phyloP scores from a whole-genome alignment of 805 yeast genomes.

The Metschnikowia amazonensis region DNA sequence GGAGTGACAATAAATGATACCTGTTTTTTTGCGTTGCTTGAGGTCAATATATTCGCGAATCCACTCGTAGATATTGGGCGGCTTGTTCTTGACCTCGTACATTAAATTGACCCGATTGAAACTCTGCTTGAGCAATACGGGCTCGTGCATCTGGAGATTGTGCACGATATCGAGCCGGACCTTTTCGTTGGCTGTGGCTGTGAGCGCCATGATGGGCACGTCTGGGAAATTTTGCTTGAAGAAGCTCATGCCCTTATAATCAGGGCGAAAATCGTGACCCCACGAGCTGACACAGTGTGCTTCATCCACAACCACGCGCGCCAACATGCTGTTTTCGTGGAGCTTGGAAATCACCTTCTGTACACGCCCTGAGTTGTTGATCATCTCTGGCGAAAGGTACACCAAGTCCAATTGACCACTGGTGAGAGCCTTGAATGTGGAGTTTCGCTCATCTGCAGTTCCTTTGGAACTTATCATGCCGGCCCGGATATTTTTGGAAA shows the following conservation, averaged over 20 bases:
- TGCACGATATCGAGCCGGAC: constrained; percentile 83
- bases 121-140: constrained; percentile 77
- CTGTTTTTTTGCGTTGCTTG: constrained; percentile 58
- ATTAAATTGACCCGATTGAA: constrained; percentile 84
- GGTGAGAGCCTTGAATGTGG: constrained; percentile 57
- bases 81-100: constrained; percentile 73
- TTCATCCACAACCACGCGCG: constrained; percentile 90
- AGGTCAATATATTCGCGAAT: constrained; percentile 52
- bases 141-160: constrained; percentile 60
- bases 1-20: constrained; percentile 92
- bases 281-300: constrained; percentile 98
- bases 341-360: constrained; percentile 58
- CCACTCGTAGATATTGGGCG: constrained; percentile 51
- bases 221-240: constrained; percentile 72
- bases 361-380: constrained; percentile 67
- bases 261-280: constrained; percentile 99
- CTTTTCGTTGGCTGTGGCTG: constrained; percentile 93
- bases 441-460: constrained; percentile 55
- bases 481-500: constrained; percentile 66
- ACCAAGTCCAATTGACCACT: constrained; percentile 70
- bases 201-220: constrained; percentile 90
- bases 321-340: constrained; percentile 53
- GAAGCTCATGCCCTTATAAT: constrained; percentile 74
- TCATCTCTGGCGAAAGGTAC: constrained; percentile 93
- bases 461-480: constrained; percentile 85